Conservation (phyloP, 352 stramenopile species). For the Pythium utonaiense region DNA sequence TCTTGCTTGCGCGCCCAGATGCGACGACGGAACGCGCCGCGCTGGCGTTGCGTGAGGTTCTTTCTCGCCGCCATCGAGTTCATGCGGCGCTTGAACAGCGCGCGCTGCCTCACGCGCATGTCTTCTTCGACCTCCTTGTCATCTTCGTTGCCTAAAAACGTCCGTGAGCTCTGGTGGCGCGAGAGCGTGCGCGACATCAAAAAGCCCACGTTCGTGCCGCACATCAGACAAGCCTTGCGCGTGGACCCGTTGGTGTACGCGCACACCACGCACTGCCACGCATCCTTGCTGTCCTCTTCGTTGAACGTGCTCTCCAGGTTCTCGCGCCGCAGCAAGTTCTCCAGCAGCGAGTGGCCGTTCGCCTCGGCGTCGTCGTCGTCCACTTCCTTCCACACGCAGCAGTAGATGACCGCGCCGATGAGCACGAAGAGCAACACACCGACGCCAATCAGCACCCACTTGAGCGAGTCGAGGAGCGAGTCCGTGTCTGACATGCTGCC, state of each 20-base stretch:
- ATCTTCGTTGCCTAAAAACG: constrained; percentile 40
- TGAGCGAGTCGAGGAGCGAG: constrained; percentile 14
- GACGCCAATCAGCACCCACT: constrained; percentile 19
- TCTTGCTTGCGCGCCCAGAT: constrained; percentile 63
- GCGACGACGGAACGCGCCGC: constrained; percentile 55
- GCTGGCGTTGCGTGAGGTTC: constrained; percentile 63
- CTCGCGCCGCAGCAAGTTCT: constrained; percentile 58
- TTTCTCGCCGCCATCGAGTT: constrained; percentile 61
- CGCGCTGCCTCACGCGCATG: constrained; percentile 42
- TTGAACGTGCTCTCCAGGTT: constrained; percentile 53
- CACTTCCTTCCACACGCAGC: constrained; percentile 37
- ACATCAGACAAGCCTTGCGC: constrained; percentile 60
- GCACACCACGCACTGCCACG: constrained; percentile 73
- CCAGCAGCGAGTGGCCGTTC: constrained; percentile 27
- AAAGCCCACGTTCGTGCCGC: constrained; percentile 41
- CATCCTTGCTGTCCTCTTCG: constrained; percentile 43
- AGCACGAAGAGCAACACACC: constrained; percentile 22
- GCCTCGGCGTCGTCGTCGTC: constrained; percentile 14
- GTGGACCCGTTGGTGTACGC: constrained; percentile 45
- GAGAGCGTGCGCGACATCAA: constrained; percentile 27
- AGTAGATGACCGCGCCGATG: constrained; percentile 38
- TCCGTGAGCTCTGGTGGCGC: constrained; percentile 53
- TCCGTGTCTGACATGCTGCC: constrained; percentile 12
- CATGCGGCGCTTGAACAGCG: constrained; percentile 64
- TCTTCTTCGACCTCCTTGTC: constrained; percentile 33